phyloP scores from a whole-genome alignment of 495 filamentous ascomycete species.

The Halenospora varia region DNA sequence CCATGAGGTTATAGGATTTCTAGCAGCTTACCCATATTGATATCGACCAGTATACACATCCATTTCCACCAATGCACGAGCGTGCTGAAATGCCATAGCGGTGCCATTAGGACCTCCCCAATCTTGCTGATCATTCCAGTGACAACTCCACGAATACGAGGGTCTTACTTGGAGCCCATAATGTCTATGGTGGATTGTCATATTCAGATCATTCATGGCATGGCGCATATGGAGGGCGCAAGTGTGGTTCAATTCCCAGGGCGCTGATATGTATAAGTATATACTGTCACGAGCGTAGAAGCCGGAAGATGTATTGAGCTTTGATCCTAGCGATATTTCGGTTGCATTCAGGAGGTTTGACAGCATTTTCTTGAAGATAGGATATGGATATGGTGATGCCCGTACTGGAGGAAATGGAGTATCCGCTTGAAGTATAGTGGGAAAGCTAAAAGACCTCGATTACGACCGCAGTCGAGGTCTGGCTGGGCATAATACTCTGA shows the following conservation, averaged over 20 bases:
- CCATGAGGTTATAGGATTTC: too few relatives aligned
- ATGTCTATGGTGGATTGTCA: background rate
- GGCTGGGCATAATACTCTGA: background rate
- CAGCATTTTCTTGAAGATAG: background rate
- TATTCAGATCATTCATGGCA: background rate
- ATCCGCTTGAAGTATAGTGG: background rate
- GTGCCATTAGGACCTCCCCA: background rate
- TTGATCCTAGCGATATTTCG: background rate
- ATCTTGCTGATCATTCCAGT: background rate
- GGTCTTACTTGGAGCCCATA: background rate
- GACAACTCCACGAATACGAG: background rate
- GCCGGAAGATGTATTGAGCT: background rate
- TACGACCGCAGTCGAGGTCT: background rate
- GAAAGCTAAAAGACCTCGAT: background rate
- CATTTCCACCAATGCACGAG: background rate
- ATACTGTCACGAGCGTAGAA: background rate
- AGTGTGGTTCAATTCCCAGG: background rate
- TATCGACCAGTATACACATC: background rate
- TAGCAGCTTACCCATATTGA: constrained; percentile 5
- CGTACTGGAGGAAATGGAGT: background rate
- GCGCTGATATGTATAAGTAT: background rate
- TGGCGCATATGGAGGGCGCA: background rate
- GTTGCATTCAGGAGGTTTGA: background rate
- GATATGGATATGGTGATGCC: background rate
- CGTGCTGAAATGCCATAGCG: background rate